Conservation (phyloP, 2,329 filamentous ascomycete species). For the Colletotrichum incanum region DNA sequence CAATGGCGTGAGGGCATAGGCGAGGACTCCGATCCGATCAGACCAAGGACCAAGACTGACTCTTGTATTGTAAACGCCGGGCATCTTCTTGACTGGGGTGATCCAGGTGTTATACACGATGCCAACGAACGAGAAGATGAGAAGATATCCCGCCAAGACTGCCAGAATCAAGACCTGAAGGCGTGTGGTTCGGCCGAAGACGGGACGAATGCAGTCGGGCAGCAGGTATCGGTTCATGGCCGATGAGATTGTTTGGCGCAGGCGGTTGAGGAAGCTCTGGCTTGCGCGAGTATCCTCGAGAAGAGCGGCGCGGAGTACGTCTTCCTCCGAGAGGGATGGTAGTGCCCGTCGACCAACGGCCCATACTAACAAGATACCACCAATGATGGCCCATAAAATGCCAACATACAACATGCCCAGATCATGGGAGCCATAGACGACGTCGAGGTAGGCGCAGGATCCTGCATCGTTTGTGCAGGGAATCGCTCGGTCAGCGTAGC, state of each 20-base stretch:
- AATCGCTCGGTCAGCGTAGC: conserved; percentile 61
- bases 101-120: conserved; percentile 79
- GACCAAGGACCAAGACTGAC: conserved; percentile 77
- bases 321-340: conserved; percentile 43
- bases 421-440: conserved; percentile 66
- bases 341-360: conserved; percentile 51
- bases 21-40: conserved; percentile 79
- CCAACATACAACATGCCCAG: conserved; percentile 66
- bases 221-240: conserved; percentile 66
- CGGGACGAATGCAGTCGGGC: conserved; percentile 67
- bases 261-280: conserved; percentile 45
- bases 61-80: conserved; percentile 74
- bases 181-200: conserved; percentile 79
- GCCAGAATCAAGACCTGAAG: conserved; percentile 76
- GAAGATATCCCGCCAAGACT: conserved; percentile 73
- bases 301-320: conserved; percentile 27
- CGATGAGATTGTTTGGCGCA: conserved; percentile 54
- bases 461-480: conserved; percentile 63
- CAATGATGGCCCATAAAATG: conserved; percentile 65
- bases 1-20: conserved; percentile 82
- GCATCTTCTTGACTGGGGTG: conserved; percentile 74
- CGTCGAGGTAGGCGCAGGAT: conserved; percentile 67
- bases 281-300: conserved; percentile 25
- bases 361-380: conserved; percentile 62
- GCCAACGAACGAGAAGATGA: conserved; percentile 79